Base-by-base conservation (phyloP, 495 filamentous ascomycete genomes). In the Penicillium samsonianum region DNA sequence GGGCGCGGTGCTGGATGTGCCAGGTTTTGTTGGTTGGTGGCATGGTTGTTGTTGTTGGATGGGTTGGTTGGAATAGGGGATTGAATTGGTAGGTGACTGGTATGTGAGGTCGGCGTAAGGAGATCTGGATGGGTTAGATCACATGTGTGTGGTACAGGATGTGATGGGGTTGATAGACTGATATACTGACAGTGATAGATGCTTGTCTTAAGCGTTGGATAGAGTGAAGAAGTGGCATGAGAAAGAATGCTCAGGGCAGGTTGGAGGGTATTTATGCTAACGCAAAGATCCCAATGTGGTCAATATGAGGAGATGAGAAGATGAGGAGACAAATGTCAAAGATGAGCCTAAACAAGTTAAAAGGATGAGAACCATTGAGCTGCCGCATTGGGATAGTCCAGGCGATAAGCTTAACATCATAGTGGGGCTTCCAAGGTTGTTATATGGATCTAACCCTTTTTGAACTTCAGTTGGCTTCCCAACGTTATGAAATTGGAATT, bases 301-400 rank as follows among this genome's bases (percentile, higher is more conserved):
- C 50, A 53, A 31, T 20, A 48, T 17, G 45, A 48, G 3, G 28
- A 49, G 46, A 33, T 6, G 14, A n/a, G 16, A 28, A 20, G 10
- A 31, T 20, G 28, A 33, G 28, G 7, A 22, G 22, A 20, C n/a
- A 7, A 28, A 46, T 26, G 43, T 38, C 35, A 35, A 28, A 20
- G 46, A 26, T 23, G 43, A 46, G 17, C 46, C 28, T 33, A 22
- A 38, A 51, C 20, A 37, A 38, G 48, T 22, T 14, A 31, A 23
- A 20, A 26, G 38, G 40, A 33, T 30, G 42, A 47, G 37, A 46
- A 42, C 44, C 33, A 22, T 41, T 45, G 43, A 33, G 11, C 30
- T 33, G 28, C 61, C 61, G 25, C n/a, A 67, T 62, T 37, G 38
- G 64, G 64, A 57, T 61, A 56, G 55, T 55, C 44, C 22, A 61